Conservation (phyloP, 2,329 filamentous ascomycete genomes). For the Ascochyta koolunga region DNA sequence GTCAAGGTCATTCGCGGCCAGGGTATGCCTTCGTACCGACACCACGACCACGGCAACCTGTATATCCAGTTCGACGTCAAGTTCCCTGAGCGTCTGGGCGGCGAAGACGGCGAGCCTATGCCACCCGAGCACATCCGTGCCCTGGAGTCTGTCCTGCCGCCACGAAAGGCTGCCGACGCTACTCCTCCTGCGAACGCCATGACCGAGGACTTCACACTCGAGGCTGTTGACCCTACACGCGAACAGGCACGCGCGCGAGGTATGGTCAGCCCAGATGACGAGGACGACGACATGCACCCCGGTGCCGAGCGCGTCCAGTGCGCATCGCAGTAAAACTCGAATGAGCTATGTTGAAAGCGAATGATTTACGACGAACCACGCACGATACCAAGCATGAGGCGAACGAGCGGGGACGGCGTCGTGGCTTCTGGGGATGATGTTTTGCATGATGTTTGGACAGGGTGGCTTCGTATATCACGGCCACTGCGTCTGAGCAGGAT, state of each 20-base stretch:
- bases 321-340: constrained; percentile 75
- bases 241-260: constrained; percentile 72
- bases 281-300: constrained; percentile 63
- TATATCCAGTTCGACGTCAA: constrained; percentile 98
- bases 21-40: constrained; percentile 94
- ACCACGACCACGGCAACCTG: constrained; percentile 94
- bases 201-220: constrained; percentile 86
- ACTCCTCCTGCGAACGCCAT: constrained; percentile 81
- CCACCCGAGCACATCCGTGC: constrained; percentile 73
- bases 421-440: constrained; percentile 17
- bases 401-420: constrained; percentile 6
- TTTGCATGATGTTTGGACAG: constrained; percentile 12
- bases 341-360: not conserved
- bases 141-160: constrained; percentile 84
- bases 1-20: constrained; percentile 95
- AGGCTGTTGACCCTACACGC: constrained; percentile 75
- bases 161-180: constrained; percentile 65
- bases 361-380: constrained; percentile 15
- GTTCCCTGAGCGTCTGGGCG: constrained; percentile 71
- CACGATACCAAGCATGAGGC: constrained; percentile 12
- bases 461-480: constrained; percentile 6
- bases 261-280: constrained; percentile 68
- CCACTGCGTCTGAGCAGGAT: not conserved
- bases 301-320: constrained; percentile 84
- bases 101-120: constrained; percentile 53